phyloP scores from a whole-genome alignment of 2,329 filamentous ascomycete species.

The Didymella arachidicola region DNA sequence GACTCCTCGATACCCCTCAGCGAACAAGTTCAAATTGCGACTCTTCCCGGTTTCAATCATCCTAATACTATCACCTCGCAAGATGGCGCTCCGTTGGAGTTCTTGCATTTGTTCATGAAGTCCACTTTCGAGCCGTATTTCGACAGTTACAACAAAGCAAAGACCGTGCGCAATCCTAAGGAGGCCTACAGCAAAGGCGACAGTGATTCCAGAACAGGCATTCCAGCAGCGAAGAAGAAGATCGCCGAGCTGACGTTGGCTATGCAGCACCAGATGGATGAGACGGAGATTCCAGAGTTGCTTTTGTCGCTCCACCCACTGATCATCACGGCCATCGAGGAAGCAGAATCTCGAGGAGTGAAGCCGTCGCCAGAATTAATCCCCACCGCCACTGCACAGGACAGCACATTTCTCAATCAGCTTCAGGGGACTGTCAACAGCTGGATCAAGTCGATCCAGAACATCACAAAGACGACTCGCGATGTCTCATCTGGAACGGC shows the following conservation, averaged over 20 bases:
- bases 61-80: constrained; percentile 74
- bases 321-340: constrained; percentile 83
- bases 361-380: constrained; percentile 82
- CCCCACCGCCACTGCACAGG: constrained; percentile 76
- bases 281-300: constrained; percentile 95
- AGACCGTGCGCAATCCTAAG: constrained; percentile 58
- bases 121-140: constrained; percentile 94
- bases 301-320: constrained; percentile 86
- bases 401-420: constrained; percentile 91
- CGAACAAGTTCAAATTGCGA: constrained; percentile 90
- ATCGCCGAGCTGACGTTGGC: constrained; percentile 93
- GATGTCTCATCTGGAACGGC: constrained; percentile 82
- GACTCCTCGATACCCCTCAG: constrained; percentile 82
- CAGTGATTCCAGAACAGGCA: constrained; percentile 89
- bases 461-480: constrained; percentile 91
- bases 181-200: constrained; percentile 75
- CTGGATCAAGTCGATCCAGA: constrained; percentile 99
- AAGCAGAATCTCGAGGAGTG: constrained; percentile 70
- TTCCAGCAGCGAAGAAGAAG: constrained; percentile 96
- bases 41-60: constrained; percentile 82
- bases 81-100: constrained; percentile 86
- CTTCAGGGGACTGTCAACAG: constrained; percentile 92
- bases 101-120: constrained; percentile 90
- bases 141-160: constrained; percentile 93
- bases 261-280: constrained; percentile 91